These are phyloP conservation scores for Daldinia sp. DNA, from an alignment of 2,329 filamentous ascomycete species.

Conservation along the genomic window DNA sequence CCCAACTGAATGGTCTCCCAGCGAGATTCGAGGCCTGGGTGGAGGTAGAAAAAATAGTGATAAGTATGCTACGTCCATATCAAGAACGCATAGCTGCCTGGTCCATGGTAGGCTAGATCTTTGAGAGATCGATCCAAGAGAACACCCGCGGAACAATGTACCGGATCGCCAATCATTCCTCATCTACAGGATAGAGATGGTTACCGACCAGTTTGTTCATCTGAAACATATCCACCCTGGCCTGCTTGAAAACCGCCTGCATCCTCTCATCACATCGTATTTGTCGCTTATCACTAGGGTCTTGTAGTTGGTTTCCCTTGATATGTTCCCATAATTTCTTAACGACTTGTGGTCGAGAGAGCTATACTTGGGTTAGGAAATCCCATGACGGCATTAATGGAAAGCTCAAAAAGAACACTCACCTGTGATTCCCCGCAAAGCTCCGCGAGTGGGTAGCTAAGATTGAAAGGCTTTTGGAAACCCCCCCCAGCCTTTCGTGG, in stretches of 20 bases:
- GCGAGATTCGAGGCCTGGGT: background rate
- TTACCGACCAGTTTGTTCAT: constrained; percentile 97
- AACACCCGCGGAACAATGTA: background rate
- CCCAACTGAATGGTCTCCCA: background rate
- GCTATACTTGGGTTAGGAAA: constrained; percentile 55
- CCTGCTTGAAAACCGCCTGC: constrained; percentile 89
- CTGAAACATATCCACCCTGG: constrained; percentile 96
- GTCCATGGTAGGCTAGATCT: constrained; percentile 18
- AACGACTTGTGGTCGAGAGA: constrained; percentile 93
- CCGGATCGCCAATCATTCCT: constrained; percentile 51
- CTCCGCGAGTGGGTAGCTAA: constrained; percentile 74
- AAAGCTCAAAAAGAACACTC: constrained; percentile 43
- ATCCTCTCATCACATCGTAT: constrained; percentile 93
- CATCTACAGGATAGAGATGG: constrained; percentile 87
- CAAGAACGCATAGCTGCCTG: constrained; percentile 20
- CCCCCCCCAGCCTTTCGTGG: constrained; percentile 89
- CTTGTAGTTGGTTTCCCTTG: constrained; percentile 86
- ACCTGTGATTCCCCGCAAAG: constrained; percentile 75
- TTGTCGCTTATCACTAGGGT: constrained; percentile 88
- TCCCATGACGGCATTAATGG: background rate
- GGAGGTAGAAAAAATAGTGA: background rate
- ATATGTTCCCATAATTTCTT: constrained; percentile 98
- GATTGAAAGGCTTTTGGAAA: constrained; percentile 86
- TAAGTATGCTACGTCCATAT: constrained; percentile 25
- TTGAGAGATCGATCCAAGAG: background rate